Evolutionary conservation across 2,329 filamentous ascomycete species (phyloP).

Genomic region (Alternaria solani): DNA sequence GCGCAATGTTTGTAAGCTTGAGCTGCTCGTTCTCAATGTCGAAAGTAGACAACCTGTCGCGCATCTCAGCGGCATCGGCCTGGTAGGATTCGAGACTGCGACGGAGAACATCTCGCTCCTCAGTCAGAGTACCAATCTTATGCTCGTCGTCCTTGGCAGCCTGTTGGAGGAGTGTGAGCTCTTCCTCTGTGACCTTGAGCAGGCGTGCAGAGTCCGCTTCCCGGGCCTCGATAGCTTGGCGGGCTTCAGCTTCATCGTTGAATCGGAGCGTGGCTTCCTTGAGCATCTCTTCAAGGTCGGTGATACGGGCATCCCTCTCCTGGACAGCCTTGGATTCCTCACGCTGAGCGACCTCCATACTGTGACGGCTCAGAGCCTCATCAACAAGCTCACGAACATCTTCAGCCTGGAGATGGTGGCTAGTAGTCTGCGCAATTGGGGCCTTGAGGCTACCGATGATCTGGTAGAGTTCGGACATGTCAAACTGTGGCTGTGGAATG

Average conservation of each 20-base stretch:
- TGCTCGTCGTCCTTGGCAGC: constrained; percentile 53
- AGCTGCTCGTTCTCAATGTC: constrained; percentile 67
- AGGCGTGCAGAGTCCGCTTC: constrained; percentile 55
- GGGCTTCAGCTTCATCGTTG: constrained; percentile 54
- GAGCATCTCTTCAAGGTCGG: constrained; percentile 47
- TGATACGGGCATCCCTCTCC: constrained; percentile 46
- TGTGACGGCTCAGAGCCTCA: constrained; percentile 49
- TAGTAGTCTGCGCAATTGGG: constrained; percentile 57
- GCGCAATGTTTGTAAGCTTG: constrained; percentile 51
- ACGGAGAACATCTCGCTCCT: constrained; percentile 53
- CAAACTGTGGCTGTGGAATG: constrained; percentile 47
- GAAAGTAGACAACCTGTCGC: constrained; percentile 60
- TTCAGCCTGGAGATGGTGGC: constrained; percentile 55
- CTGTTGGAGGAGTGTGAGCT: constrained; percentile 56
- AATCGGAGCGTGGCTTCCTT: constrained; percentile 45
- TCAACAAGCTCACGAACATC: constrained; percentile 51
- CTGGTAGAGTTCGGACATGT: constrained; percentile 56
- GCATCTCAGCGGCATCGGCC: constrained; percentile 55
- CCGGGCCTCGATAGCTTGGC: constrained; percentile 54
- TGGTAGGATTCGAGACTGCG: constrained; percentile 50
- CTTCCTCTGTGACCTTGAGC: constrained; percentile 60
- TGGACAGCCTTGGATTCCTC: constrained; percentile 40
- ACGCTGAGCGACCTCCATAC: constrained; percentile 37
- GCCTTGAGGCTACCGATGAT: constrained; percentile 59
- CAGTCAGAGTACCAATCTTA: constrained; percentile 53